A percentile compares a stretch with the other conserved stretches of the same genome.
Conservation (phyloP, 2,329 filamentous ascomycete species). For the Phialophora verrucosa region DNA sequence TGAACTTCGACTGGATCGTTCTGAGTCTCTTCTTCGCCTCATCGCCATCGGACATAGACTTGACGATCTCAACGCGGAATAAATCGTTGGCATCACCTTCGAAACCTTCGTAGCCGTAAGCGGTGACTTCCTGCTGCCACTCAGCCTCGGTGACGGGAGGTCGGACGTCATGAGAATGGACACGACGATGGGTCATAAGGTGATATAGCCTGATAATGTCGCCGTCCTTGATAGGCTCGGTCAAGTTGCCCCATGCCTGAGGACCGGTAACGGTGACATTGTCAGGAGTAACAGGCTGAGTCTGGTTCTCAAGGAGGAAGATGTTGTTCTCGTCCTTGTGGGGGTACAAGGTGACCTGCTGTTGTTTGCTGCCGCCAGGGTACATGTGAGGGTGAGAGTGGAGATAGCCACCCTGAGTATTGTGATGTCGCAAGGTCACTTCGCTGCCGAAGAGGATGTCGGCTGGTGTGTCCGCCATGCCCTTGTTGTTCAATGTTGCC, state of each 20-base stretch:
- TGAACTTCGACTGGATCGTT: constrained; percentile 97
- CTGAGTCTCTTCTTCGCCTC: constrained; percentile 82
- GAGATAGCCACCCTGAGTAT: constrained; percentile 96
- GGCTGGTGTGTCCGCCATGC: constrained; percentile 91
- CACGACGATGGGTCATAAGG: constrained; percentile 77
- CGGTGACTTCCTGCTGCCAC: constrained; percentile 95
- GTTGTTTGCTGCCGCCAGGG: constrained; percentile 94
- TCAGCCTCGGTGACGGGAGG: constrained; percentile 84
- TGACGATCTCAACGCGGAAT: constrained; percentile 94
- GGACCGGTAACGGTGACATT: constrained; percentile 82
- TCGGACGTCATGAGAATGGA: constrained; percentile 95
- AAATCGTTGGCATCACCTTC: constrained; percentile 95
- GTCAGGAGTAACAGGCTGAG: constrained; percentile 74
- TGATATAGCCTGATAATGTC: constrained; percentile 84
- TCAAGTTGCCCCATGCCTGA: constrained; percentile 78
- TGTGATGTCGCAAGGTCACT: constrained; percentile 86
- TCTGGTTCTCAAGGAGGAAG: constrained; percentile 94
- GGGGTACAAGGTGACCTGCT: constrained; percentile 96
- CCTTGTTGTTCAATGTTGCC: constrained; percentile 93
- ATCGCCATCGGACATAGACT: constrained; percentile 79
- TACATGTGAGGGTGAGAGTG: constrained; percentile 99
- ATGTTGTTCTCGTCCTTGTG: constrained; percentile 99
- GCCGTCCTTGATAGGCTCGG: constrained; percentile 75
- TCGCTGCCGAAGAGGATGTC: constrained; percentile 90
- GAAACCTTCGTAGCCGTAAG: constrained; percentile 96